Base-by-base conservation (phyloP, 352 stramenopile genomes). In the Phytophthora syringae region DNA sequence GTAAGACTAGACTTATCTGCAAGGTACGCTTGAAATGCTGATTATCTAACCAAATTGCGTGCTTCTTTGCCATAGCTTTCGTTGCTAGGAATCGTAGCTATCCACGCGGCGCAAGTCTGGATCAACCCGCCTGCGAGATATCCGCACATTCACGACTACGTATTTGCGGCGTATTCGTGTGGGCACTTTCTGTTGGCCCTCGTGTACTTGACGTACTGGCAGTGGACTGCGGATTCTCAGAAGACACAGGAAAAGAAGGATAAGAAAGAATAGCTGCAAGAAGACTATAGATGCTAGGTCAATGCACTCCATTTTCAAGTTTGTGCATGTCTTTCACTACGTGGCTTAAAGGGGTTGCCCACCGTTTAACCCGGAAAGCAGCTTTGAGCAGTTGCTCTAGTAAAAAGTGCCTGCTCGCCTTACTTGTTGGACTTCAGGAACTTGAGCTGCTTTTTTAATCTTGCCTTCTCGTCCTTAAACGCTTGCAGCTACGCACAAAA, bases 371-470 rank as follows among this genome's bases (percentile, higher is more conserved):
- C n/a, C 16, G 4, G 6, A 44, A 59, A 48, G 27, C 52, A 59
- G 5, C 10, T 32, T 45, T 39, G 0, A 65, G 18, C 34, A 56
- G 45, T 15, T 39, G 36, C 27, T 21, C 25, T 37, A 57, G 32
- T 25, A 58, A 52, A 37, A 13, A 43, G 22, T 18, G 25, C 20
- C 27, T 59, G 58, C 24, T 60, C 16, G 55, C 21, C 32, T 58
- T 82, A 90, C 67, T 90, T 90, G 64, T 54, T 82, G 42, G 67
- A 79, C 62, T 88, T 81, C 58, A 93, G 42, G 34, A 89, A 82
- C 68, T 92, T 91, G 58, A 95, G 82, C 67, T 95, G 78, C 66
- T 93, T 89, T 64, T 95, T 93, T 62, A 94, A 62, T 68, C 86
- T 77, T 20, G 84, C 75, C 59, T 95, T 95, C 60, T 95, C 88